Base-by-base conservation (phyloP, 2,329 filamentous ascomycete species). In the Fusarium robinianum region DNA sequence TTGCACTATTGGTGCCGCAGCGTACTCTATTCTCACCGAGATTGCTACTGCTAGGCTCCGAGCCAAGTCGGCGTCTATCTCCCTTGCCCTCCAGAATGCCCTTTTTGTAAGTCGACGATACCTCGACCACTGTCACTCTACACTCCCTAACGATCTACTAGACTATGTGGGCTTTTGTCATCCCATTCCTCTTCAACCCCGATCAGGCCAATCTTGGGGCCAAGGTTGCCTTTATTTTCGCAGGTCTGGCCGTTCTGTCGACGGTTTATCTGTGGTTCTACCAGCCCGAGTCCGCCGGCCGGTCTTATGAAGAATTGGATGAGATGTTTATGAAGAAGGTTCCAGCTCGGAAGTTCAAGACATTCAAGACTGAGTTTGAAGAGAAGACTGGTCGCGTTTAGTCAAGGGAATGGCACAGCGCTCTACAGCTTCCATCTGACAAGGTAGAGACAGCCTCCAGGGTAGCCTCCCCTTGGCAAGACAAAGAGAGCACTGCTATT, bases 241-340 rank as follows among this genome's bases (percentile, higher is more conserved):
- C 67, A 5, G 66, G 55, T 0, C 41, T 70, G 11, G 55, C 60
- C 7, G 45, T 67, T 3, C 27, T 67, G 7, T 64, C 52, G 16
- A 47, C 64, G 8, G 49, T 66, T n/a, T 69, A 62, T 48, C 24
- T 71, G 11, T 62, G 61, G 56, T 63, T 65, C 40, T 65, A 52
- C 39, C 61, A 70, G 66, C 74, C 74, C 6, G 64, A 67, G 51
- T 62, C 59, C 7, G 50, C 53, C 5, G 43, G 49, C 2, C 53
- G 60, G 6, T 55, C 59, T 0, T 61, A 59, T 27, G 55, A 63
- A 47, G 60, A 63, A 24, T 19, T 63, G 12, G 59, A 63, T 33
- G 59, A 61, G 27, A 55, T 62, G 42, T 63, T 63, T 17, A 46
- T 55, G 18, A 59, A 61, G 46, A 41, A 48, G 8, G 38, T 63